Base-by-base conservation (phyloP, 2,329 filamentous ascomycete species). In the Colletotrichum sojae region DNA sequence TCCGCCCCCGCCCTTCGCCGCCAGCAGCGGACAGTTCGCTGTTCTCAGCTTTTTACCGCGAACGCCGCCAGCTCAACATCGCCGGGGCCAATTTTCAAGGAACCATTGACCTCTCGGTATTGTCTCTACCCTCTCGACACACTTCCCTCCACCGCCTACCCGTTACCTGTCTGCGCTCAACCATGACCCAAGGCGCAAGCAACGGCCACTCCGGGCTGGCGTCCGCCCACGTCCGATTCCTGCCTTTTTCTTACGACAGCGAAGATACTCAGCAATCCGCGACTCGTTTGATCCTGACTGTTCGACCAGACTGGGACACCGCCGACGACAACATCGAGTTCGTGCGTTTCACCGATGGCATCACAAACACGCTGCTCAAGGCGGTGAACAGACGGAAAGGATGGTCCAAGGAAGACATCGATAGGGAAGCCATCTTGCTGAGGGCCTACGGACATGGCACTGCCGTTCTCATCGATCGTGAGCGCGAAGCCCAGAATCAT, bases 391-490 rank as follows among this genome's bases (percentile, higher is more conserved):
- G 85, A 73, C 85, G 85, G 27, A 79, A 84, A 1, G 93, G 92
- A 57, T 85, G 92, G 73, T 91, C 93, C 58, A 88, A 92, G 75
- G 89, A 94, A 61, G 88, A 94, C 75, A 87, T 95, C 73, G 95
- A 98, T 80, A 87, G 88, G 71, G 93, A 97, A 73, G 93, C 96
- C 40, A 89, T 98, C 73, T 86, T 99, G 72, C 88, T 99, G 76
- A 90, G 96, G 74, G 96, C 96, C 71, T 99, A 98, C 81, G 96
- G 96, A 75, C 91, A 96, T 79, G 94, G 95, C 72, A 98, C 96
- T 73, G 94, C 97, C 77, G 88, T 98, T 63, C 88, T 99, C 75
- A 99, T 99, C 82, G 96, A 99, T 83, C 92, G 96, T 73, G 93
- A 97, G 83, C 91, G 95, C 86, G 91, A 89, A 86, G 88, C 86